Evolutionary conservation across 2,329 filamentous ascomycete genomes (phyloP).

Genomic region (Microcyclospora pomicola): DNA sequence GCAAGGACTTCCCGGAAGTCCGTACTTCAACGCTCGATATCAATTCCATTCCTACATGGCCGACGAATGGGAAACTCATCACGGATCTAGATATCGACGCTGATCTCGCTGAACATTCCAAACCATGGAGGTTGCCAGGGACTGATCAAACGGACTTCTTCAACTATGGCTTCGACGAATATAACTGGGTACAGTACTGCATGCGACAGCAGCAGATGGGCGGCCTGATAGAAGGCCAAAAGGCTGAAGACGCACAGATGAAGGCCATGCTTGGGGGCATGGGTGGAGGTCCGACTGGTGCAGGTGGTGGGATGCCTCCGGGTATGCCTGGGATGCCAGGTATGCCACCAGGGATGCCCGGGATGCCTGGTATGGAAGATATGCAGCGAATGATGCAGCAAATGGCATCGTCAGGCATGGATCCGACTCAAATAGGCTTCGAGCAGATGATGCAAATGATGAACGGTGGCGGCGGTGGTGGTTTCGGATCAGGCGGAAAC

Average conservation of each 20-base stretch:
- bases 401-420: slow-evolving; percentile 40
- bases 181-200: slow-evolving; percentile 92
- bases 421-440: slow-evolving; percentile 40
- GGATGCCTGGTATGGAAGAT: slow-evolving; percentile 38
- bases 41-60: slow-evolving; percentile 64
- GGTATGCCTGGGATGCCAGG: slow-evolving; percentile 23
- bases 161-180: slow-evolving; percentile 98
- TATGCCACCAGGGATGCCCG: slow-evolving; percentile 24
- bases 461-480: slow-evolving; percentile 33
- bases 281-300: slow-evolving; percentile 11
- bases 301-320: slow-evolving; percentile 13
- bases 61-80: slow-evolving; percentile 59
- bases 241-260: slow-evolving; percentile 51
- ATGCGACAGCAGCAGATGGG: slow-evolving; percentile 72
- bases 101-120: slow-evolving; percentile 53
- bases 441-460: slow-evolving; percentile 41
- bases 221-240: slow-evolving; percentile 67
- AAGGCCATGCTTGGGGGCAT: slow-evolving; percentile 42
- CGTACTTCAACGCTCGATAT: slow-evolving; percentile 74
- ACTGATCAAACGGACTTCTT: slow-evolving; percentile 95
- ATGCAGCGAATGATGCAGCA: slow-evolving; percentile 38
- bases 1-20: slow-evolving; percentile 52
- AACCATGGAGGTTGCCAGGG: slow-evolving; percentile 89
- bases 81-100: slow-evolving; percentile 38
- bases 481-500: slow-evolving; percentile 5